A percentile compares a stretch with the other conserved stretches of the same genome.
phyloP scores from a whole-genome alignment of 2,329 filamentous ascomycete genomes.

The Orbilia oligospora region DNA sequence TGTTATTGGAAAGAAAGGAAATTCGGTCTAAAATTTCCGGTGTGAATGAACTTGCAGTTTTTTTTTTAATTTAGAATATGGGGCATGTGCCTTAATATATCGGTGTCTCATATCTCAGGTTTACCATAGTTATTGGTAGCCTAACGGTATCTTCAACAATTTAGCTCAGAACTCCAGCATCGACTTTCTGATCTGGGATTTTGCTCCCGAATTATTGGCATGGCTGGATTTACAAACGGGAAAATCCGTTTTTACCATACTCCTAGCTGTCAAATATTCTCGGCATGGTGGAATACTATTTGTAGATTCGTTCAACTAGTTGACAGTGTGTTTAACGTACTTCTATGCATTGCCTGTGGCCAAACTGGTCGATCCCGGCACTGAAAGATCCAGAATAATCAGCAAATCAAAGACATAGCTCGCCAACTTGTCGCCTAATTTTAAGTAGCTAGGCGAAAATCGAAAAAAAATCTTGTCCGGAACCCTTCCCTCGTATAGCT shows the following conservation, averaged over 20 bases:
- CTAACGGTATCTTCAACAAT: conserved; percentile 11
- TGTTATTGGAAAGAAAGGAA: not conserved
- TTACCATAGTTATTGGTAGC: conserved; percentile 20
- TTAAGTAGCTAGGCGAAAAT: conserved; percentile 47
- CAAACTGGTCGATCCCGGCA: not conserved
- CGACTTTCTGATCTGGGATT: conserved; percentile 31
- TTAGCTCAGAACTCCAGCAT: conserved; percentile 8
- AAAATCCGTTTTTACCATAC: conserved; percentile 21
- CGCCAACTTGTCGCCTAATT: conserved; percentile 28
- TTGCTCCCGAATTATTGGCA: conserved; percentile 10
- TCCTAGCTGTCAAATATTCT: conserved; percentile 2
- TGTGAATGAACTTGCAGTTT: conserved; percentile 22
- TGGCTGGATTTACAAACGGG: not conserved
- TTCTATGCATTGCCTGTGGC: not conserved
- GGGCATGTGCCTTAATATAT: conserved; percentile 22
- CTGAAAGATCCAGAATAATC: not conserved
- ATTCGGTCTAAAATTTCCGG: conserved; percentile 11
- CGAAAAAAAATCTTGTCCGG: conserved; percentile 30
- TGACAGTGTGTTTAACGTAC: not conserved
- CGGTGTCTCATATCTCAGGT: conserved; percentile 30
- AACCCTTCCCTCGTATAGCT: conserved; percentile 26
- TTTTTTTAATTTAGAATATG: conserved; percentile 17
- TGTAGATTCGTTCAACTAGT: not conserved
- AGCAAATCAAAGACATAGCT: conserved; percentile 26
- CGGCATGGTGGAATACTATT: not conserved